Conservation (phyloP, 495 filamentous ascomycete species). For the Aspergillus wentii region DNA sequence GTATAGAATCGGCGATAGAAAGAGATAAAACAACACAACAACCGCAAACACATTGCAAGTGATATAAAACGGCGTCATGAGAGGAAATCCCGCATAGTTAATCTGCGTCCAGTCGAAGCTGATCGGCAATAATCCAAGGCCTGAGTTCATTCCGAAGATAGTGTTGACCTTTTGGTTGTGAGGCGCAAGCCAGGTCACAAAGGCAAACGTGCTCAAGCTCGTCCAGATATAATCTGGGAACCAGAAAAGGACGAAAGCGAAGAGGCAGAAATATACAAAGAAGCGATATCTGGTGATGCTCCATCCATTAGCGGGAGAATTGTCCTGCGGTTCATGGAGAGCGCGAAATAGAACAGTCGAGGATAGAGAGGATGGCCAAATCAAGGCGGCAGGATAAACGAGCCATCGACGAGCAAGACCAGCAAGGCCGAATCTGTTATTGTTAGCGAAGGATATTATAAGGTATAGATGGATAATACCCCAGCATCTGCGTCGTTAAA, state of each 20-base stretch:
- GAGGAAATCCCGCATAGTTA: conserved; percentile 43
- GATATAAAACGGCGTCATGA: conserved; percentile 61
- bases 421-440: conserved; percentile 53
- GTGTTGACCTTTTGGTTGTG: conserved; percentile 57
- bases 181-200: conserved; percentile 58
- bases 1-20: conserved; percentile 53
- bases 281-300: conserved; percentile 52
- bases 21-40: conserved; percentile 48
- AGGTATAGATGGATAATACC: no score
- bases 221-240: conserved; percentile 74
- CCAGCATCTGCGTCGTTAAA: conserved; percentile 60
- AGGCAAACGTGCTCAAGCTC: conserved; percentile 56
- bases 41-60: conserved; percentile 55
- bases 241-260: conserved; percentile 59
- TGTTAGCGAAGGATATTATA: no score
- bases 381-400: conserved; percentile 42
- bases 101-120: conserved; percentile 64
- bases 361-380: conserved; percentile 29
- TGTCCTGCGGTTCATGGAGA: conserved; percentile 36
- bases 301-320: conserved; percentile 47
- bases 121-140: conserved; percentile 70
- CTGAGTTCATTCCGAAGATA: conserved; percentile 66
- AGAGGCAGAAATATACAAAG: conserved; percentile 44
- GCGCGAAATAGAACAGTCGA: conserved; percentile 31
- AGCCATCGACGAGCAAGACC: conserved; percentile 59